phyloP scores from a whole-genome alignment of 352 stramenopile genomes.

The Globisporangium spinosum region DNA sequence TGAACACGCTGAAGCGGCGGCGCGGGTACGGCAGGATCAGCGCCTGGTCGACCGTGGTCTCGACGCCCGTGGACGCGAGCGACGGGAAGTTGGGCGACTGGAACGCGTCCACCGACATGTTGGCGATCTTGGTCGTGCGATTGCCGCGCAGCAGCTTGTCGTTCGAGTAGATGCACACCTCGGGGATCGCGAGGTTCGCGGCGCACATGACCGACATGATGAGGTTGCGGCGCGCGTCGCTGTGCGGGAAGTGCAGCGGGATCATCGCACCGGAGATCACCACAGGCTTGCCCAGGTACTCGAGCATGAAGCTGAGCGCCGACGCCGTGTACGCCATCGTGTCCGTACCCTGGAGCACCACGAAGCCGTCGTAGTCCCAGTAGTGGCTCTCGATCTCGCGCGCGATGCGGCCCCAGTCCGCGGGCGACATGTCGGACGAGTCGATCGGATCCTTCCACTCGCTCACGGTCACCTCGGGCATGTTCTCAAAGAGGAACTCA shows the following conservation, averaged over 20 bases:
- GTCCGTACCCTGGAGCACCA: slow-evolving; percentile 96
- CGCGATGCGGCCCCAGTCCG: slow-evolving; percentile 92
- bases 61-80: slow-evolving; percentile 92
- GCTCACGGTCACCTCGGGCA: slow-evolving; percentile 69
- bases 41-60: slow-evolving; percentile 89
- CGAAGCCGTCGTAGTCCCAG: slow-evolving; percentile 95
- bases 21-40: slow-evolving; percentile 87
- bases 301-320: slow-evolving; percentile 96
- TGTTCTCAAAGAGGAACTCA: slow-evolving; percentile 81
- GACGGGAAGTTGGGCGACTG: slow-evolving; percentile 95
- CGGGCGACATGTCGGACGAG: slow-evolving; percentile 83
- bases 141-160: slow-evolving; percentile 94
- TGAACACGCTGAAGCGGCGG: slow-evolving; percentile 87
- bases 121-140: slow-evolving; percentile 95
- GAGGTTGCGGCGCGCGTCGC: slow-evolving; percentile 94
- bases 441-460: slow-evolving; percentile 89
- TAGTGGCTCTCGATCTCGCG: slow-evolving; percentile 93
- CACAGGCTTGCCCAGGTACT: slow-evolving; percentile 95
- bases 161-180: slow-evolving; percentile 95
- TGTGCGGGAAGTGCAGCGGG: slow-evolving; percentile 94
- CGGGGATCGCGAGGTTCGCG: slow-evolving; percentile 70
- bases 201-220: slow-evolving; percentile 93
- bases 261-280: slow-evolving; percentile 96
- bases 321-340: slow-evolving; percentile 97
- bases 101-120: slow-evolving; percentile 93